Base-by-base conservation (phyloP, 148 eudicot genomes). In the Suaeda aralocaspica region DNA sequence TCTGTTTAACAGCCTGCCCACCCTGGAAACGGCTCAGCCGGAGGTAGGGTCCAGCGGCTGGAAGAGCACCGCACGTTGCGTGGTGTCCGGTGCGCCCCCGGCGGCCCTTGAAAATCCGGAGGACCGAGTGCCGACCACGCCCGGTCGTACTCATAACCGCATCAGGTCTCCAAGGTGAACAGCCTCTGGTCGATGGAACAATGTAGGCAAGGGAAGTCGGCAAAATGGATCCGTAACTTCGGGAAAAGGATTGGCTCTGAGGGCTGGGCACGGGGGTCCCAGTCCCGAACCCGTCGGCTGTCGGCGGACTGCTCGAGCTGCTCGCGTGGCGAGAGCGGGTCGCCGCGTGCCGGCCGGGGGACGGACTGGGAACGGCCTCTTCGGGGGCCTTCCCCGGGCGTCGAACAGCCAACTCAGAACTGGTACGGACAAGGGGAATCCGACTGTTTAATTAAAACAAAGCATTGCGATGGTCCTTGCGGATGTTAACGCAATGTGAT, bases 291-390 rank as follows among this genome's bases (percentile, higher is more conserved):
- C 63, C 39, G 24, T 59, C 63, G 41, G 63, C 39, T 59, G 24
- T 59, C 41, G 63, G 63, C 4, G 63, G 63, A 59, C 63, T 59
- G 63, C 63, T 59, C 63, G 63, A 30, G 41, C 63, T 59, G 63
- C 63, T 59, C n/a, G 16, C 53, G 68, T 28, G 51, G 68, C 68
- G 68, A 67, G 71, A 39, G 61, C 49, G 76, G 76, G 76, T 72
- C 64, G 64, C 53, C 76, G 63, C 76, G 70, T 72, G 70, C 69
- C 69, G 64, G 64, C 70, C 64, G 70, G 65, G 76, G 76, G 70
- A 73, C 56, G 70, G 70, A 73, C 64, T 45, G 64, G 70, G 69
- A 72, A 62, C 61, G 75, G n/a, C n/a, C n/a, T n/a, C n/a, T n/a
- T n/a, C n/a, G n/a, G n/a, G n/a, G n/a, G n/a, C n/a, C n/a, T n/a